Evolutionary conservation across 768 basidiomycete genomes (phyloP), one percentile per base, ranked within the genome.

Genomic region (Mycena maculata): DNA sequence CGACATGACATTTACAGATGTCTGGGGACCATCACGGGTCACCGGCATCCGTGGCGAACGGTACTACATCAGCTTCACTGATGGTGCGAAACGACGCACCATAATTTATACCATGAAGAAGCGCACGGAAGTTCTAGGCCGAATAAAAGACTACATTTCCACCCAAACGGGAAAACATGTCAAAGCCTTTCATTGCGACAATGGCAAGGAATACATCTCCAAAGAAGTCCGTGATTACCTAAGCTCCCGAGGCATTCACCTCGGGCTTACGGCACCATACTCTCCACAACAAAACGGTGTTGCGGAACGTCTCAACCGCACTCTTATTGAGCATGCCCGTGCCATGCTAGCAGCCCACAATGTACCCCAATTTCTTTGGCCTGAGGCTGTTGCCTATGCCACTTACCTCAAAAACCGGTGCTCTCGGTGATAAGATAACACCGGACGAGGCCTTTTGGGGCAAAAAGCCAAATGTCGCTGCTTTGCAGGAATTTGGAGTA

Each of bases 241-340:
- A 1, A 2, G 12, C 23, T 11, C 16, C 25, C 38, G 68, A 4
- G 78, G 78, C 6, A 79, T 74, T 28, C 42, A 27, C 0, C 65
- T 67, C 15, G 56, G 49, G 33, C 48, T 60, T 42, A 47, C 45
- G 12, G 41, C 45, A 20, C 44, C 44, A 15, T n/a, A 45, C 50
- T 72, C 76, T 6, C 77, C 77, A 12, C 47, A 72, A 33, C 74
- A 78, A 30, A 79, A 80, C 27, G 76, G 79, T 6, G 65, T 78
- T 2, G 72, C 77, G 0, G 75, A 80, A 61, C 70, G 68, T 57
- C 70, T 16, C 25, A 80, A 79, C 45, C 45, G 45, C 45, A 7
- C 27, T 11, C 25, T 25, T 27, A 15, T 13, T 36, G 33, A 78
- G 49, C 49, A 64, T 9, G 67, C 70, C 33, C 63, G 74, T 1